A percentile compares a stretch with the other conserved stretches of the same genome.
These are phyloP conservation scores for Podospora comata DNA, from an alignment of 495 filamentous ascomycete species.

Conservation along the genomic window DNA sequence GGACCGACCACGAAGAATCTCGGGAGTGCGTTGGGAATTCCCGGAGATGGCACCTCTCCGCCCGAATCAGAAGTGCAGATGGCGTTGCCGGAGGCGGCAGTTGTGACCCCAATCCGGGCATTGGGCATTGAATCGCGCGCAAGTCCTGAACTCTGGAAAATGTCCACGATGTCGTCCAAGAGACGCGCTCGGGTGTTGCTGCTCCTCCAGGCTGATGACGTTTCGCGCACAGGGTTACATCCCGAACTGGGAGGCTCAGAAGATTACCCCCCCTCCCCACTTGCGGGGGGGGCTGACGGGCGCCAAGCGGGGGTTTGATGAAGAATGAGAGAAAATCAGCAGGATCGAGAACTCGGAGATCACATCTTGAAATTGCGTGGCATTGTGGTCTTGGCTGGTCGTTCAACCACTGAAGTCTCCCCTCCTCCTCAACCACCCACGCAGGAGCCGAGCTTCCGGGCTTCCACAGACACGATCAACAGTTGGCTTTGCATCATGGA, in stretches of 20 bases:
- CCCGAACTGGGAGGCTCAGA: slow-evolving; percentile 10
- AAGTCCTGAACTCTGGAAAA: background rate
- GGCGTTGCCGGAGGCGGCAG: background rate
- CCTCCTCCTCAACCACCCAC: background rate
- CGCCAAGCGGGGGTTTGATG: slow-evolving; percentile 8
- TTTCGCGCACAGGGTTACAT: slow-evolving; percentile 11
- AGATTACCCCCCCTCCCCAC: slow-evolving; percentile 7
- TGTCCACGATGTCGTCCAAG: background rate
- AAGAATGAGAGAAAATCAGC: background rate
- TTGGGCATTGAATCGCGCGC: background rate
- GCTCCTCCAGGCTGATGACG: slow-evolving; percentile 7
- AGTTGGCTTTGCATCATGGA: background rate
- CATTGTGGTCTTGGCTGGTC: background rate
- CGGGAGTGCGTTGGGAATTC: background rate
- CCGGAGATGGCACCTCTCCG: background rate
- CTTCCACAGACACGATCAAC: background rate
- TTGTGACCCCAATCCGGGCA: background rate
- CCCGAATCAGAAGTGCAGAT: slow-evolving; percentile 3
- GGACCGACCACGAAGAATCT: background rate
- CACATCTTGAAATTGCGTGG: slow-evolving; percentile 1
- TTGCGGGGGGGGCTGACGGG: background rate
- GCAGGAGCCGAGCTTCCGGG: background rate
- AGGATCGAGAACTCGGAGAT: slow-evolving; percentile 5
- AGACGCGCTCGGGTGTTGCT: background rate
- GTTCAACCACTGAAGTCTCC: background rate